Percentiles rank a stretch among this genome's conserved stretches.
Conservation (phyloP, 352 stramenopile genomes). For the Thalassiosira exigua region DNA sequence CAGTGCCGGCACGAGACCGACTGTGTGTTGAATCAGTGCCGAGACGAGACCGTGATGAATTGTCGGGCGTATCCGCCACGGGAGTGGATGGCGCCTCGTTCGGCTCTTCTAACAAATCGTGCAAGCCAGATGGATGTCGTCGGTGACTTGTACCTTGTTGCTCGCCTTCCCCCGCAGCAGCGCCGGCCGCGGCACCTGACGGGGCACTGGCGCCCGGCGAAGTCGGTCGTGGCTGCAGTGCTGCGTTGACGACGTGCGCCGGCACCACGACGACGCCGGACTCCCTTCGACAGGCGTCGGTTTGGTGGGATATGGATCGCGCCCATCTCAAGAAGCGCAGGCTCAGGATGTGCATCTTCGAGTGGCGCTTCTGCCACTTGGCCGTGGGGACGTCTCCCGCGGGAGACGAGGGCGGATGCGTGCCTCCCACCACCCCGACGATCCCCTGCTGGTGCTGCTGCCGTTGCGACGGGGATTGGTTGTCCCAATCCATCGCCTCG, state of each 20-base stretch:
- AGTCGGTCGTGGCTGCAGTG: not conserved
- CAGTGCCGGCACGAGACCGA: constrained; percentile 19
- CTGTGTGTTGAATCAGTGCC: no score
- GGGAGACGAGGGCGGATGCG: not conserved
- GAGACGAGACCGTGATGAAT: not conserved
- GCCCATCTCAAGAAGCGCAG: constrained; percentile 61
- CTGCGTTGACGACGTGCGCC: constrained; percentile 31
- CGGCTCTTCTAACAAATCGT: constrained; percentile 29
- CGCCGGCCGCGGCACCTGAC: no score
- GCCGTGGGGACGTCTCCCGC: constrained; percentile 23
- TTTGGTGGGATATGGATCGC: constrained; percentile 48
- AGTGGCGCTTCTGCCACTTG: constrained; percentile 68
- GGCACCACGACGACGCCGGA: constrained; percentile 54
- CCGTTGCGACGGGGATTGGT: constrained; percentile 8
- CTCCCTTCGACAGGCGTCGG: constrained; percentile 45
- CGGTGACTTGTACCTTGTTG: constrained; percentile 9
- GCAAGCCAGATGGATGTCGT: constrained; percentile 18
- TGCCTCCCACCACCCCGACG: constrained; percentile 2
- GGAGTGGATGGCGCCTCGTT: constrained; percentile 4
- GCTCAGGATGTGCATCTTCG: constrained; percentile 53
- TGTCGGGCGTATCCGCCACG: constrained; percentile 2
- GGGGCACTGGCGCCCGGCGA: not conserved
- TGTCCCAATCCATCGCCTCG: constrained; percentile 51
- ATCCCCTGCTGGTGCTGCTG: constrained; percentile 17
- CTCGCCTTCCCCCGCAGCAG: not conserved